These are phyloP conservation scores for Plantago coronopus DNA, from an alignment of 305 asterid species.

Conservation along the genomic window DNA sequence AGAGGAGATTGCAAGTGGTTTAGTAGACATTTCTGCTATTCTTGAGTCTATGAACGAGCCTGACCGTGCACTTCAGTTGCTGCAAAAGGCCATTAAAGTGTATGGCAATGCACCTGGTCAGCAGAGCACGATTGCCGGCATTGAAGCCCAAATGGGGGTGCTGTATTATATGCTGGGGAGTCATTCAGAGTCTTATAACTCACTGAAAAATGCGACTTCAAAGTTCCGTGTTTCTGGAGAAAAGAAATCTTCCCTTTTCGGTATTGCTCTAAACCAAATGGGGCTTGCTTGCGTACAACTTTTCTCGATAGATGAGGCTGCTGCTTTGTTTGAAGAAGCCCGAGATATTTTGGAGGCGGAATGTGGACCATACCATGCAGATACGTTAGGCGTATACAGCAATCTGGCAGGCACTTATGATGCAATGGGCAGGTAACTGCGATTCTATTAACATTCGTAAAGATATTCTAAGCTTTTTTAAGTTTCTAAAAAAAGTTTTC, in stretches of 20 bases:
- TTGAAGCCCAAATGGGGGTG: conserved; percentile 94
- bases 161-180: conserved; percentile 69
- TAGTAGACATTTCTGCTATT: conserved; percentile 76
- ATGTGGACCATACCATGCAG: conserved; percentile 80
- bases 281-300: conserved; percentile 87
- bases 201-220: conserved; percentile 51
- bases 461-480: background rate
- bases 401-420: conserved; percentile 92
- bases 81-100: conserved; percentile 61
- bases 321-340: conserved; percentile 75
- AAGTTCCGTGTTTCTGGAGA: conserved; percentile 64
- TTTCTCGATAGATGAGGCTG: conserved; percentile 67
- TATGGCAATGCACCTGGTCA: conserved; percentile 71
- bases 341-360: conserved; percentile 58
- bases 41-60: conserved; percentile 71
- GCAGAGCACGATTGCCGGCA: conserved; percentile 70
- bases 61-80: conserved; percentile 57
- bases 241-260: conserved; percentile 74
- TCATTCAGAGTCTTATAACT: conserved; percentile 55
- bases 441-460: background rate
- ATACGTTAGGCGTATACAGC: conserved; percentile 79
- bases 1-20: conserved; percentile 86
- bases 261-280: conserved; percentile 80
- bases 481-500: background rate
- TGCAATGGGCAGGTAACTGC: conserved; percentile 84